phyloP scores from a whole-genome alignment of 345 rosid species.

The Toxicodendron radicans region DNA sequence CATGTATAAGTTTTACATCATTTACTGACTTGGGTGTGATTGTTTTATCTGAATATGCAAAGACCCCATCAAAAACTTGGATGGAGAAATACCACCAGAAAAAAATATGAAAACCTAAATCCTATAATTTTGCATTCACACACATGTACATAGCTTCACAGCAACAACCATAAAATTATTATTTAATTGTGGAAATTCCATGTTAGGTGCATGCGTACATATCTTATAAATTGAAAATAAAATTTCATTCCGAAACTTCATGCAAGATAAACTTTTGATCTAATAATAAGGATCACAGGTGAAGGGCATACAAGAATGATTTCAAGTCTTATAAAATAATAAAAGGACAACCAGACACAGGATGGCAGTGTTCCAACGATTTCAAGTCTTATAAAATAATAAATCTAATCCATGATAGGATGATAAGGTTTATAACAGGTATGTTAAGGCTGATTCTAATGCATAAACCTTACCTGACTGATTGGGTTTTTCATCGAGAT shows the following conservation, averaged over 20 bases:
- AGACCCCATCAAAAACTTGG: slow-evolving; percentile 10
- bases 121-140: neutral
- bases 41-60: slow-evolving; percentile 32
- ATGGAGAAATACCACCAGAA: neutral
- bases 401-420: neutral
- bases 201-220: neutral
- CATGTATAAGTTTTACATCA: slow-evolving; percentile 44
- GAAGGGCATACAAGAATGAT: neutral
- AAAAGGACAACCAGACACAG: neutral
- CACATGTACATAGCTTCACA: neutral
- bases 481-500: neutral
- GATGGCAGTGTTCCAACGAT: neutral
- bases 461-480: neutral
- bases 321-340: no score
- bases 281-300: neutral
- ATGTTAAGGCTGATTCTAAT: neutral
- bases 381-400: neutral
- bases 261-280: neutral
- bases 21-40: slow-evolving; percentile 32
- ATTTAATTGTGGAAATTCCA: no score
- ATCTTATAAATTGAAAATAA: neutral
- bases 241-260: neutral
- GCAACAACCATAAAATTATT: no score
- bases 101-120: slow-evolving; percentile 3
- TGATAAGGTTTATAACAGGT: neutral